Evolutionary conservation across 2,329 filamentous ascomycete species (phyloP).

Genomic region (Blastomyces parvus): DNA sequence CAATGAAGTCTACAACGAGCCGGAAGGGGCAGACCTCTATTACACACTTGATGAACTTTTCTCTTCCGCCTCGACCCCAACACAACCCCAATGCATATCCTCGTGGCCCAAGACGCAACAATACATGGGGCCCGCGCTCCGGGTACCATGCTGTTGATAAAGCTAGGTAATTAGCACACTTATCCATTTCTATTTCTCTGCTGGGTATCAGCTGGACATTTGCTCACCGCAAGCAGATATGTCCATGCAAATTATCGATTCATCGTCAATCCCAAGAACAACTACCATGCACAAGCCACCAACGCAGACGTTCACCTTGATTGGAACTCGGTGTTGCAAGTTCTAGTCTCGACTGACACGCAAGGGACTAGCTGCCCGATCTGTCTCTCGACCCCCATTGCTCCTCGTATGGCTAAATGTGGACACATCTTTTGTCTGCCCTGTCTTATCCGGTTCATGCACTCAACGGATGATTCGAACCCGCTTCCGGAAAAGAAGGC

Average conservation of each 20-base stretch:
- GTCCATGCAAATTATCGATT: conserved; percentile 98
- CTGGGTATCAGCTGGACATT: neutral
- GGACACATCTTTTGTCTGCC: conserved; percentile 95
- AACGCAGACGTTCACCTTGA: conserved; percentile 85
- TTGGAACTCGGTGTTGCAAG: conserved; percentile 83
- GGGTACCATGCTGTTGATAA: conserved; percentile 88
- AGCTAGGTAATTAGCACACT: conserved; percentile 52
- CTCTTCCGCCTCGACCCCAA: conserved; percentile 63
- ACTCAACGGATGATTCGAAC: conserved; percentile 61
- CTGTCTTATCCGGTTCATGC: conserved; percentile 92
- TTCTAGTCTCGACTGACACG: conserved; percentile 81
- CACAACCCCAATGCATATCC: conserved; percentile 45
- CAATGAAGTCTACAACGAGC: conserved; percentile 55
- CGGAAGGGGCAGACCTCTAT: conserved; percentile 93
- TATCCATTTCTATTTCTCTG: neutral
- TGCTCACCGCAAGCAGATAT: conserved; percentile 44
- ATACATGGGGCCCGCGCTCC: conserved; percentile 75
- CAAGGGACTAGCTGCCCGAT: conserved; percentile 88
- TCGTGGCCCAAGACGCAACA: conserved; percentile 57
- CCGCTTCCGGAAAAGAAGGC: conserved; percentile 56
- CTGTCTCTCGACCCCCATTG: conserved; percentile 83
- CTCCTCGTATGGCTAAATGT: conserved; percentile 92
- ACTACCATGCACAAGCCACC: conserved; percentile 68
- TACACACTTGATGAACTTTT: conserved; percentile 91
- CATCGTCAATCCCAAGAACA: conserved; percentile 72